Base-by-base conservation (phyloP, 2,329 filamentous ascomycete species). In the Whalleya microplaca region DNA sequence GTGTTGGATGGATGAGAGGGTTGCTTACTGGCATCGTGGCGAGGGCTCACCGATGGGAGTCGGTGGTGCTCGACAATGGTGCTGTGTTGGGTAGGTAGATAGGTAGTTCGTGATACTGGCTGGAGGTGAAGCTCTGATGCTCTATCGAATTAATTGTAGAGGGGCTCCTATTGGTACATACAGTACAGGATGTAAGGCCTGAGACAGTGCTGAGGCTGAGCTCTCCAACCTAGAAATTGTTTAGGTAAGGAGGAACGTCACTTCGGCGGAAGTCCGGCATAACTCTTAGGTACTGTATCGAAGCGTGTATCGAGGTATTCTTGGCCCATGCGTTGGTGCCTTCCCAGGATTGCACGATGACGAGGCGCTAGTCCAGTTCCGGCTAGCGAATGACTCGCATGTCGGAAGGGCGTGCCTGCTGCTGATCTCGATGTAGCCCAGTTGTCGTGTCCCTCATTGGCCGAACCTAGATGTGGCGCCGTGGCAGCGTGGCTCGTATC, bases 11-110 rank as follows among this genome's bases (percentile, higher is more conserved):
- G 32, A 41, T 45, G 48, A 53, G 42, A 46, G 5, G 44, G n/a
- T n/a, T 37, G 72, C 78, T 48, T 76, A 80, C 78, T 71, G 78
- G 78, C 78, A 80, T 80, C 64, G 74, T 79, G 75, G 69, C 66
- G 56, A 70, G 64, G 61, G 40, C 63, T 57, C 51, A 59, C 67
- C 62, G 61, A 61, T 49, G 45, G 44, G 52, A 65, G 59, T 60
- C 64, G 64, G 62, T 59, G 48, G 42, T 57, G 53, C 59, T 66
- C 56, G 41, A 59, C 23, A 51, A 53, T 46, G 32, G 40, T 58
- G 61, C 49, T 50, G 51, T 56, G 57, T 23, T 43, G 21, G 21
- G 27, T n/a, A n/a, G n/a, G n/a, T n/a, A n/a, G n/a, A n/a, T 12
- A 44, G n/a, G 8, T 44, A 29, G 37, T n/a, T 41, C 32, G 21